Base-by-base conservation (phyloP, 2,329 filamentous ascomycete species). In the Verticillium klebahnii region DNA sequence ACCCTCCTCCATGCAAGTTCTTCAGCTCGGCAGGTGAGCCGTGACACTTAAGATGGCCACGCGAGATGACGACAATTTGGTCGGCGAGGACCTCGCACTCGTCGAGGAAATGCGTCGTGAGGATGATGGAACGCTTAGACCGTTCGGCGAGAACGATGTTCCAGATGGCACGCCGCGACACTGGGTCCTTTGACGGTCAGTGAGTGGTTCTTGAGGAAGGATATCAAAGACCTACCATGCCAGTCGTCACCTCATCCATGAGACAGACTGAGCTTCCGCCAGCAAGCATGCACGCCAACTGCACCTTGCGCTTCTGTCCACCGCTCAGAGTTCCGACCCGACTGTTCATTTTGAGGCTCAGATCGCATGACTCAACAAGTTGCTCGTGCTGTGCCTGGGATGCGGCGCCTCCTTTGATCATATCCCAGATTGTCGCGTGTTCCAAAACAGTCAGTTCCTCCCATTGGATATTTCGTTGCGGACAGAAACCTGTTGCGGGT, bases 401-500 rank as follows among this genome's bases (percentile, higher is more conserved):
- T 5, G 77, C 74, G 1, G 73, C 73, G 73, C 71, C n/a, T 80
- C 75, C 52, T 69, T 92, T 92, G 50, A 92, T 77, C 31, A 78
- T 77, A 68, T 89, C 89, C 77, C 91, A 92, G 54, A 91, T 86
- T 1, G 77, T 73, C 7, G 91, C 84, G 68, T 92, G 89, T 70
- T 92, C 89, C 63, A 82, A 82, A 1, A 91, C 89, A 0, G 88
- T 91, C 37, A 93, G 74, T 56, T 87, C 82, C 66, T 89, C 85
- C 89, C 89, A 93, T 45, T 92, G 81, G 6, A 92, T 89, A 68
- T 93, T 92, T 72, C 89, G 87, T 71, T 92, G 89, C 0, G 89
- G 89, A 63, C 88, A 90, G 36, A 91, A 81, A 6, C 89, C 89
- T 82, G 0, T 83, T 85, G 19, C 19, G 3, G 11, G 6, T 12